A percentile compares a stretch with the other conserved stretches of the same genome.
Conservation (phyloP, 2,329 filamentous ascomycete species). For the Cryphonectria japonica region DNA sequence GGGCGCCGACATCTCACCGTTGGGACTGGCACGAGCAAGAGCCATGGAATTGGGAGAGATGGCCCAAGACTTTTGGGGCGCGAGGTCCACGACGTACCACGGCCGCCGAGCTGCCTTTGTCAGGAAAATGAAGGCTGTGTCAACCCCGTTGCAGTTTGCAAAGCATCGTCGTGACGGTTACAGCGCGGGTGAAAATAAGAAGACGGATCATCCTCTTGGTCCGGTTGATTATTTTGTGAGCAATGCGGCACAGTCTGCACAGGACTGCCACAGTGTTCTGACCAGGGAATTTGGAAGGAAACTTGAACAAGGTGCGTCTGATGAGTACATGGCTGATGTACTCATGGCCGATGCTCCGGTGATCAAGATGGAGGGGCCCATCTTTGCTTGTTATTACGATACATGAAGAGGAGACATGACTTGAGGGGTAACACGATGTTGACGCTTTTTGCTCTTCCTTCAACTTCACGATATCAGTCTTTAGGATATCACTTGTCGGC, state of each 20-base stretch:
- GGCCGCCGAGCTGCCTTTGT: constrained; percentile 45
- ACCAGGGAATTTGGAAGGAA: background rate
- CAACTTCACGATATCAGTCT: background rate
- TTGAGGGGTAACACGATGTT: background rate
- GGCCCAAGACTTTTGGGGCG: constrained; percentile 47
- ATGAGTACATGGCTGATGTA: constrained; percentile 12
- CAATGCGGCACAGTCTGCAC: constrained; percentile 15
- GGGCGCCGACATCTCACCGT: constrained; percentile 38
- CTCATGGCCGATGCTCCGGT: constrained; percentile 9
- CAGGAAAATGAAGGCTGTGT: constrained; percentile 42
- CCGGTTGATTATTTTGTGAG: constrained; percentile 34
- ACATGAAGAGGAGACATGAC: background rate
- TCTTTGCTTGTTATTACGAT: constrained; percentile 27
- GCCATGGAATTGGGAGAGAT: constrained; percentile 45
- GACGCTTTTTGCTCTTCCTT: background rate
- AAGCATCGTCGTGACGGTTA: constrained; percentile 38
- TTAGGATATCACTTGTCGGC: background rate
- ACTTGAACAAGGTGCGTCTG: background rate
- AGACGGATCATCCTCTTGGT: constrained; percentile 41
- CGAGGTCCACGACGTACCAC: constrained; percentile 43
- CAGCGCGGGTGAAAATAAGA: constrained; percentile 37
- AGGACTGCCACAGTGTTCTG: background rate
- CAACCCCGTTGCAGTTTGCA: constrained; percentile 46
- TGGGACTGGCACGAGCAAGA: constrained; percentile 40
- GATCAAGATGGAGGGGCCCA: constrained; percentile 13